A percentile compares a stretch with the other conserved stretches of the same genome.
These are phyloP conservation scores for Knoxdaviesia capensis DNA, from an alignment of 2,329 filamentous ascomycete genomes.

Conservation along the genomic window DNA sequence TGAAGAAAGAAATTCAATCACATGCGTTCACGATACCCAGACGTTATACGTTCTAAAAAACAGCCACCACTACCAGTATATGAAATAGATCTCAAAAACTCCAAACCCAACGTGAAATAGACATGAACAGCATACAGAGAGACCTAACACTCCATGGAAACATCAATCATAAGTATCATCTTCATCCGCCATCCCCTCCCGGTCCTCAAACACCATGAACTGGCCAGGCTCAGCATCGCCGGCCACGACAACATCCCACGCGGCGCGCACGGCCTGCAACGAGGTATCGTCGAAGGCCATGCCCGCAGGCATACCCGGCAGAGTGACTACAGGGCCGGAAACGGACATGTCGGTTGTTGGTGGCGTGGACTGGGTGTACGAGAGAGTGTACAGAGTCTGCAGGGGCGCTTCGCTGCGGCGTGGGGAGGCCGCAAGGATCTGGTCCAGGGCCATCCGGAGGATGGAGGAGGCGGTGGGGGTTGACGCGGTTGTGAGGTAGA, in stretches of 20 bases:
- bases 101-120: too few species aligned
- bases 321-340: slow-evolving; percentile 26
- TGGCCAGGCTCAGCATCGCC: slow-evolving; percentile 20
- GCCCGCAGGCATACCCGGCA: slow-evolving; percentile 39
- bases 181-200: slow-evolving; percentile 24
- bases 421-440: slow-evolving; percentile 16
- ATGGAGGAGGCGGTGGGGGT: slow-evolving; percentile 13
- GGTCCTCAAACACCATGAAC: slow-evolving; percentile 66
- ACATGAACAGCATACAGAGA: neutral
- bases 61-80: too few species aligned
- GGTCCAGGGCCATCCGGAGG: slow-evolving; percentile 19
- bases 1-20: too few species aligned
- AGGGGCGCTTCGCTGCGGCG: neutral
- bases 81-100: too few species aligned
- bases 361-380: too few species aligned
- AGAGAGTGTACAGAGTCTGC: too few species aligned
- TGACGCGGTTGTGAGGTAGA: slow-evolving; percentile 20
- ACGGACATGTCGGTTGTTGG: slow-evolving; percentile 3
- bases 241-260: slow-evolving; percentile 47
- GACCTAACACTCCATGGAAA: neutral
- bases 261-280: slow-evolving; percentile 43
- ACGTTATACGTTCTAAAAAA: too few species aligned
- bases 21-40: too few species aligned
- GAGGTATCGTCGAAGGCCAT: slow-evolving; percentile 55
- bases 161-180: neutral